Base-by-base conservation (phyloP, 2,329 filamentous ascomycete species). In the Chrysoporthe austroafricana region DNA sequence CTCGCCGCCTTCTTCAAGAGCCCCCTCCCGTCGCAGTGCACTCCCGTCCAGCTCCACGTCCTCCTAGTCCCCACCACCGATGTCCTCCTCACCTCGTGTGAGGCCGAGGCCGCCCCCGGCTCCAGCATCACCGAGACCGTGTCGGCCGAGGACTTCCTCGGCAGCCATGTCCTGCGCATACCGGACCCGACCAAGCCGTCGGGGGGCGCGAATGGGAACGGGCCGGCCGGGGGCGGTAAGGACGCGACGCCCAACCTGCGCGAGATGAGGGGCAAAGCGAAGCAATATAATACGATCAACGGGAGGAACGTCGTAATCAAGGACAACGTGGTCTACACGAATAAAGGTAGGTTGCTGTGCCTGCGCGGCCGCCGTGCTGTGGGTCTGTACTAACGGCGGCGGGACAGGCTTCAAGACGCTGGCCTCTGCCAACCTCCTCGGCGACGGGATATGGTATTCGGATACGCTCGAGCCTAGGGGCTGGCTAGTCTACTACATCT, bases 1-100 rank as follows among this genome's bases (percentile, higher is more conserved):
- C 87, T 99, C 81, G 91, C 92, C 85, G 94, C 95, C 86, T 98
- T 99, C 89, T 97, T 97, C 87, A 94, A 93, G 85, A 98, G 94
- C 88, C 90, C 93, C 79, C 87, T 97, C 78, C 91, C 92, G 74
- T 85, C 91, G 76, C 95, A 98, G 89, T 98, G 96, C 85, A 88
- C 90, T 71, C 94, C 96, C 66, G 87, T 94, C 72, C 91, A 96
- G 80, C 93, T 97, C 79, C 93, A 98, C 84, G 89, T 99, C 75
- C 88, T 99, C 66, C 90, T 99, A 63, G 95, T 98, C 48, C 96
- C 96, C 59, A 91, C 92, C 64, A 97, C 95, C 77, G 95, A 98
- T 81, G 91, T 94, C 73, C 89, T 99, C 76, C 87, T 97, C 76
- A 92, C 91, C 76, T 90, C 89, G 78, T 92, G 92, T 83, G 96